Conservation (phyloP, 306 rosid genomes). For the Corylus americana region DNA sequence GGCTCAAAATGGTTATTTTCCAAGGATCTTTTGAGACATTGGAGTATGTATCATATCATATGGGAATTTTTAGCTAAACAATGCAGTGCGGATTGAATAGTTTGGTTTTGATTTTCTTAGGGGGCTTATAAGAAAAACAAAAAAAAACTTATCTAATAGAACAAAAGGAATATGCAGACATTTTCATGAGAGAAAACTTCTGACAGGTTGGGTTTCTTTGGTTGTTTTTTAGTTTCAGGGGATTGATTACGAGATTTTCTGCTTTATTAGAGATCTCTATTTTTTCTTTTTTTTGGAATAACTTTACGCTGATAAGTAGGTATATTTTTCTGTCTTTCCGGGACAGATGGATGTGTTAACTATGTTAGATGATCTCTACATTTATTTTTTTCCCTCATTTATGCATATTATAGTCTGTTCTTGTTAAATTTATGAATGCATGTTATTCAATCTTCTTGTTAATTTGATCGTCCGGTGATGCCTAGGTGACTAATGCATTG, state of each 20-base stretch:
- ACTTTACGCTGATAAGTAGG: not conserved
- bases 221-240: not conserved
- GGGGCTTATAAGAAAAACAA: not conserved
- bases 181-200: not conserved
- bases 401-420: not conserved
- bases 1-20: not conserved
- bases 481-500: conserved; percentile 43
- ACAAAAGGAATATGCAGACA: not conserved
- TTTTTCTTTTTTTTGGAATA: not conserved
- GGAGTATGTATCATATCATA: not conserved
- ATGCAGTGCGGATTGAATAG: not conserved
- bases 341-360: not conserved
- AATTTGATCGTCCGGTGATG: conserved; percentile 20
- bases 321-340: not conserved
- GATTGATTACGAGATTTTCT: not conserved
- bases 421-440: conserved; percentile 8
- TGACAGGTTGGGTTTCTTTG: not conserved
- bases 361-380: not conserved
- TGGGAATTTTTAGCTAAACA: not conserved
- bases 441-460: conserved; percentile 17
- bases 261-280: not conserved
- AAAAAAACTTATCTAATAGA: not conserved
- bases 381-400: not conserved
- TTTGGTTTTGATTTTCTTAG: not conserved
- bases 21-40: not conserved